Percentiles rank a stretch among this genome's conserved stretches.
phyloP scores from a whole-genome alignment of 768 basidiomycete genomes.

The Tricholoma sp. region DNA sequence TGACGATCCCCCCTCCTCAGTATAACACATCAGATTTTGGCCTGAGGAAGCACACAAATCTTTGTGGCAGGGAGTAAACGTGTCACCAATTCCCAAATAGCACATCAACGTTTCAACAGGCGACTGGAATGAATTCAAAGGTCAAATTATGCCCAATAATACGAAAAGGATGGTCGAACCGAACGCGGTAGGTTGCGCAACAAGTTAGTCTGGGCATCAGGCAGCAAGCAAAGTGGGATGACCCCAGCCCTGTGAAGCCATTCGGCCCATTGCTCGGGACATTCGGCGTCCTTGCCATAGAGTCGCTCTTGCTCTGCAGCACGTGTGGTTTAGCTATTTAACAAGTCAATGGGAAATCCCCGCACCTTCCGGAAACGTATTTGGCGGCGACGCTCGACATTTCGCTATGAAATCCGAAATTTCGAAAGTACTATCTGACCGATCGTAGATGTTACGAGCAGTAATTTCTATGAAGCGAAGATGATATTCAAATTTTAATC shows the following conservation, averaged over 20 bases:
- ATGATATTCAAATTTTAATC: background rate
- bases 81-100: slow-evolving; percentile 77
- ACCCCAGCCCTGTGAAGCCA: slow-evolving; percentile 47
- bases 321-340: background rate
- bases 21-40: slow-evolving; percentile 83
- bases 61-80: slow-evolving; percentile 81
- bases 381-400: slow-evolving; percentile 30
- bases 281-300: slow-evolving; percentile 76
- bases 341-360: background rate
- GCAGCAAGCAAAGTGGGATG: slow-evolving; percentile 50
- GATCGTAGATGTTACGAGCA: slow-evolving; percentile 59
- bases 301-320: slow-evolving; percentile 50
- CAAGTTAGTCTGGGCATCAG: slow-evolving; percentile 51
- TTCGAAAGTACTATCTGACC: slow-evolving; percentile 47
- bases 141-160: background rate
- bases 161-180: slow-evolving; percentile 30
- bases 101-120: slow-evolving; percentile 79
- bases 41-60: slow-evolving; percentile 81
- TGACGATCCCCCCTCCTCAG: slow-evolving; percentile 65
- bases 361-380: slow-evolving; percentile 36
- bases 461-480: slow-evolving; percentile 38
- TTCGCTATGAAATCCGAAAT: slow-evolving; percentile 49
- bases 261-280: slow-evolving; percentile 58
- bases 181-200: slow-evolving; percentile 48
- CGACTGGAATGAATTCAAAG: slow-evolving; percentile 30